Evolutionary conservation across 129 eudicot species (phyloP), one percentile per base, ranked within the genome.

Genomic region (Tanacetum coccineum): DNA sequence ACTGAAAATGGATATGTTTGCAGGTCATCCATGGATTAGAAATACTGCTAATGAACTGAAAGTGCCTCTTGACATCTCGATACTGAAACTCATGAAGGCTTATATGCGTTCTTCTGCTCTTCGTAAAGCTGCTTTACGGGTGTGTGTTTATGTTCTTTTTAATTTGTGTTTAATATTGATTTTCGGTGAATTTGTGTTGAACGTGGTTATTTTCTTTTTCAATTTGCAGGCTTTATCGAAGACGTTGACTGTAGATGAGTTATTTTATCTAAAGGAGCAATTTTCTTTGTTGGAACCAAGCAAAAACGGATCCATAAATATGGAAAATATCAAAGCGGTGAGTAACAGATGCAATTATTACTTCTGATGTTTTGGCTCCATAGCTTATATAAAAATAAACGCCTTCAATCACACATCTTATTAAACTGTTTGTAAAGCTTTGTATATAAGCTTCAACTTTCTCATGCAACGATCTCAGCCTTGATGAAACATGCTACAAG

Each of bases 41-140:
- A 77, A 73, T 65, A 66, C 70, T 62, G 69, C 73, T 44, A 70
- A 74, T 66, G 82, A 86, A 20, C 80, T 84, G 20, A 84, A 83
- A 72, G 83, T 89, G 64, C 92, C 98, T 3, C 78, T 86, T 72
- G 98, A 93, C 74, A 81, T 84, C 68, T 71, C 89, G 46, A 71
- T 87, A 18, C 80, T 84, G 68, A 89, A 80, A 76, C 88, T 84
- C 59, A 81, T 93, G 87, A 93, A 86, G 88, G 72, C 76, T 67
- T 88, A 93, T 73, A 86, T 93, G 89, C 95, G 92, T 66, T 88
- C 98, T 30, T 86, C 98, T 63, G 77, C 98, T 66, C 92, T 93
- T 59, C 81, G 90, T 51, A 88, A 84, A 71, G 96, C 90, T 64
- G 98, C 98, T 62, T 78, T 93, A 63, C 83, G 86, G 95, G 98